Evolutionary conservation across 2,329 filamentous ascomycete species (phyloP), one percentile per base, ranked within the genome.

Genomic region (Aspergillus amoenus): DNA sequence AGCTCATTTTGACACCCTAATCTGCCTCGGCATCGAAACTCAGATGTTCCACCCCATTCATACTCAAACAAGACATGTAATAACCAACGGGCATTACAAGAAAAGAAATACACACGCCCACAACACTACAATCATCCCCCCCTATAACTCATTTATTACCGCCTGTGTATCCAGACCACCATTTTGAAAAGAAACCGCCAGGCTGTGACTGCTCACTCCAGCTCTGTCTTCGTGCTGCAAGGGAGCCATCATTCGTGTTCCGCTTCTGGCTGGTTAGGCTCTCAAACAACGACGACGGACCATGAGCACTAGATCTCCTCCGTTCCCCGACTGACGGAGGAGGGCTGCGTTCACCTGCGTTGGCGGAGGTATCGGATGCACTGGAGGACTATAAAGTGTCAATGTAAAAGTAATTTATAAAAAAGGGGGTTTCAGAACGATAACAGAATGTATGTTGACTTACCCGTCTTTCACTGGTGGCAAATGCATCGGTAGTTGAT

Each of bases 211-310:
- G 76, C n/a, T 81, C 79, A 50, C 70, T 71, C 67, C 76, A 81
- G 58, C 75, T 79, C 21, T 72, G 66, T 34, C 76, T 67, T 45
- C 79, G 68, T 2, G 68, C 70, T 6, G 66, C 62, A 41, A 74
- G 64, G 2, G 63, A 61, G 0, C 72, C 68, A 62, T 79, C 77
- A 9, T 53, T 56, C 1, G 67, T 71, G 40, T 74, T 73, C 11
- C 79, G 73, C 61, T 81, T 81, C 66, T 79, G 77, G 27, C 68
- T 71, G 5, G 73, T 72, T 58, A 81, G 68, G 30, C 73, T 72
- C 21, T 63, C 61, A 49, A 70, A 70, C 2, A 72, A 60, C 3
- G 46, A 58, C 2, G 45, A 57, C 1, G 58, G 45, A 17, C 59
- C 59, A n/a, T 66, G 65, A 45, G 60, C 62, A 48, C 70, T 68